Conservation (phyloP, 106 monocot genomes). For the Ottelia alismoides region DNA sequence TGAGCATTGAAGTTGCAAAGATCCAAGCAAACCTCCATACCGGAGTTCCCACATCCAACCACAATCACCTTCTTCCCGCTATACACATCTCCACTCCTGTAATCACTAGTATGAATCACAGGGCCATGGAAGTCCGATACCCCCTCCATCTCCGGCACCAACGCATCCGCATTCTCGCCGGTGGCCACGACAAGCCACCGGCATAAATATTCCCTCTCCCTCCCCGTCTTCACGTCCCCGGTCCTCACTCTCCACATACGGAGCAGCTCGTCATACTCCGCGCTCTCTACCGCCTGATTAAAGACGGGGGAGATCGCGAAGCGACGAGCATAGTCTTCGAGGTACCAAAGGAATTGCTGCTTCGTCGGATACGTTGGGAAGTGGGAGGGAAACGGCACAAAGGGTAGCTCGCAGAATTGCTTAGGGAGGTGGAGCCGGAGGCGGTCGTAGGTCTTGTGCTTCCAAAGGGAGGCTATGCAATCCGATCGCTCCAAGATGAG, state of each 20-base stretch:
- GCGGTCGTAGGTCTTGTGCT: neutral
- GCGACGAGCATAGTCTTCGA: neutral
- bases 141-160: conserved; percentile 22
- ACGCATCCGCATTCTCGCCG: conserved; percentile 27
- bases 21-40: too few relatives aligned
- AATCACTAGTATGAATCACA: conserved; percentile 17
- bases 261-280: neutral
- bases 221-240: too few relatives aligned
- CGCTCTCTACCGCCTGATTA: neutral
- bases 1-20: conserved; percentile 23
- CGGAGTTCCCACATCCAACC: too few relatives aligned
- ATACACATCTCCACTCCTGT: conserved; percentile 19
- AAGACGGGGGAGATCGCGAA: neutral
- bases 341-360: neutral
- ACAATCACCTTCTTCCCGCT: too few relatives aligned
- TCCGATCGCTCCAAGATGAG: neutral
- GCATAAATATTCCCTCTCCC: conserved; percentile 23
- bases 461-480: neutral
- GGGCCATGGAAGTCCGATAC: conserved; percentile 6
- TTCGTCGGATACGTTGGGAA: too few relatives aligned
- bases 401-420: neutral
- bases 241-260: neutral
- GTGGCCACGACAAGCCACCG: conserved; percentile 32
- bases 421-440: neutral
- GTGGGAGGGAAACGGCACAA: neutral